Conservation (phyloP, 1,284 basidiomycete species). For the Tilletiaria anomala region DNA sequence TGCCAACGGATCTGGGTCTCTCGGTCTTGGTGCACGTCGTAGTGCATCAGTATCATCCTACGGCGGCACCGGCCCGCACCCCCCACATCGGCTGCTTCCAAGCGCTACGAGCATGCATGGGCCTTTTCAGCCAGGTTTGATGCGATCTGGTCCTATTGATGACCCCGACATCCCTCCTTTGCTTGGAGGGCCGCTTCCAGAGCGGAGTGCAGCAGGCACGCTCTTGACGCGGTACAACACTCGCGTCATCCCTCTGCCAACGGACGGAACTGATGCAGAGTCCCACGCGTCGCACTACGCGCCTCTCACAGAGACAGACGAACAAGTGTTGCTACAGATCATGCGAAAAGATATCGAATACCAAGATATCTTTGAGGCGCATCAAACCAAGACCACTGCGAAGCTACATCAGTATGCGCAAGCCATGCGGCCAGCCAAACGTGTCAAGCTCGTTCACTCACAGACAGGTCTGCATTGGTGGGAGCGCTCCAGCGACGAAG, state of each 20-base stretch:
- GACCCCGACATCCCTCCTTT: conserved; percentile 30
- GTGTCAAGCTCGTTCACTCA: conserved; percentile 11
- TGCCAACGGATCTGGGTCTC: not conserved
- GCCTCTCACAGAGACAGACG: conserved; percentile 46
- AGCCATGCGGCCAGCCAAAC: conserved; percentile 12
- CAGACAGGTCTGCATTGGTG: conserved; percentile 24
- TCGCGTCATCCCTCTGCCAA: conserved; percentile 52
- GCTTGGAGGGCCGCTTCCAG: conserved; percentile 36
- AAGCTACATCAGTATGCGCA: conserved; percentile 20
- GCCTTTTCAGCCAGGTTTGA: conserved; percentile 12
- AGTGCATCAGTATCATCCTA: conserved; percentile 8
- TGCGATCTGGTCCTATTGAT: too few relatives aligned
- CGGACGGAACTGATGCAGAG: conserved; percentile 45
- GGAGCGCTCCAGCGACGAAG: conserved; percentile 25
- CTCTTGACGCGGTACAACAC: conserved; percentile 53
- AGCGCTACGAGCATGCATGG: conserved; percentile 9
- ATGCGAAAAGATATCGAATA: conserved; percentile 47
- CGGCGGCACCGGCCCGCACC: conserved; percentile 12
- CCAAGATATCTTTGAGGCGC: conserved; percentile 37
- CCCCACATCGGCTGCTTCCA: conserved; percentile 15
- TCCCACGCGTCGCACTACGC: conserved; percentile 44
- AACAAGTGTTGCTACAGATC: conserved; percentile 46
- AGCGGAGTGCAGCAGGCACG: conserved; percentile 33
- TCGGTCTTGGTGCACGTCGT: too few relatives aligned
- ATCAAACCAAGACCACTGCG: conserved; percentile 15